Evolutionary conservation across 495 filamentous ascomycete genomes (phyloP), one percentile per base, ranked within the genome.

Genomic region (Arthonia radiata): DNA sequence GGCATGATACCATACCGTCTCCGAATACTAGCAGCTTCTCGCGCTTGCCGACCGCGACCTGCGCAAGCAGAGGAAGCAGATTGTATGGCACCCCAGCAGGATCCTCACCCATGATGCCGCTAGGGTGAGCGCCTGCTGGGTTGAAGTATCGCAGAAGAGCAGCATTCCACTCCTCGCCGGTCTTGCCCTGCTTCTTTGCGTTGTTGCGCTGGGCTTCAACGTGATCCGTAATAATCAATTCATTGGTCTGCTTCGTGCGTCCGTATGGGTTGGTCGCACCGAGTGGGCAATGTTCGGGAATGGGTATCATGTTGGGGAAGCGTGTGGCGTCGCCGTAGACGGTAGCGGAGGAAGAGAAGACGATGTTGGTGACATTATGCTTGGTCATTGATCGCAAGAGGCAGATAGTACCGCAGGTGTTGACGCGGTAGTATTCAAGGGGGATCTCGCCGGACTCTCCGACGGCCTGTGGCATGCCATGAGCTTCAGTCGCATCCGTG

Each of bases 261-360:
- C 86, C 86, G 52, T 97, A 97, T 8, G 86, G 78, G 61, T 94
- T 97, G 28, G 83, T 97, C 13, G 86, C 80, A 23, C 77, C 81
- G 36, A 92, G 73, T 23, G 86, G 86, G 61, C 86, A 97, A 42
- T 76, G 53, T 55, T 97, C 86, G 18, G 89, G 86, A 43, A 97
- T 97, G 37, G 86, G 86, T 39, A 97, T 94, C 89, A 97, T 94
- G 57, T 89, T 72, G 38, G 72, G 68, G 52, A 92, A 73, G 48
- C 78, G 78, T 26, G 89, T 97, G 26, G 89, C 86, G 53, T 97
- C 86, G 33, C 86, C 86, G 45, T 97, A 97, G 45, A 97, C 86
- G 37, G 86, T 92, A 17, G 81, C 81, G 5, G 81, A 91, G 42
- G 66, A 92, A 28, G 82, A 92, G 57, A 97, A 97, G 48, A 97